phyloP scores from a whole-genome alignment of 2,329 filamentous ascomycete genomes.

The Fusarium illudens region DNA sequence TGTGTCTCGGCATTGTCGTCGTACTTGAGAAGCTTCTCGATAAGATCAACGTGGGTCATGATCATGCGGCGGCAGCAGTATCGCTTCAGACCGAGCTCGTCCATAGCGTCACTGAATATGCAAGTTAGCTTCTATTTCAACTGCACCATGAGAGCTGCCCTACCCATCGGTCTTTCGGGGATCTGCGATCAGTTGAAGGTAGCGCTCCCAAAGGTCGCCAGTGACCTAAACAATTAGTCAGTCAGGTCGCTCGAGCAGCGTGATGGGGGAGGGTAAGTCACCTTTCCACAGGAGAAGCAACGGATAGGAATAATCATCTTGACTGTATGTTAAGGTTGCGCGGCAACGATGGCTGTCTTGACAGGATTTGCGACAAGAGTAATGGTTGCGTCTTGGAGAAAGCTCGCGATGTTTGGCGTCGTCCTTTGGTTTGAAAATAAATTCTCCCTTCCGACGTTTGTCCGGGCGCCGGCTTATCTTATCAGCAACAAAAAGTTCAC shows the following conservation, averaged over 20 bases:
- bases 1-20: conserved; percentile 35
- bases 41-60: conserved; percentile 98
- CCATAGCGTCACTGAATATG: conserved; percentile 83
- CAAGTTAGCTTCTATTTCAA: conserved; percentile 37
- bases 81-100: conserved; percentile 88
- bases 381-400: conserved; percentile 27
- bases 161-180: conserved; percentile 75
- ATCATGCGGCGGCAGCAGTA: conserved; percentile 99
- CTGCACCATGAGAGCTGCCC: conserved; percentile 39
- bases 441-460: conserved; percentile 44
- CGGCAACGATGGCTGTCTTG: conserved; percentile 10
- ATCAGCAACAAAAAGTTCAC: conserved; percentile 52
- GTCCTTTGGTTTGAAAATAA: conserved; percentile 37
- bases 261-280: conserved; percentile 51
- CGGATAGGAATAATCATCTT: conserved; percentile 98
- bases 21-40: conserved; percentile 97
- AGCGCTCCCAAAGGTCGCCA: conserved; percentile 96
- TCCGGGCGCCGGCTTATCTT: conserved; percentile 49
- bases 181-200: conserved; percentile 86
- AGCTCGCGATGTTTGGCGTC: conserved; percentile 29
- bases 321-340: conserved; percentile 38
- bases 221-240: conserved; percentile 73
- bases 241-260: conserved; percentile 14
- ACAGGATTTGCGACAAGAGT: conserved; percentile 37
- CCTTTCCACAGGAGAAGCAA: conserved; percentile 99